These are phyloP conservation scores for Diddensiella santjacobensis DNA, from an alignment of 805 yeast genomes.

Conservation along the genomic window DNA sequence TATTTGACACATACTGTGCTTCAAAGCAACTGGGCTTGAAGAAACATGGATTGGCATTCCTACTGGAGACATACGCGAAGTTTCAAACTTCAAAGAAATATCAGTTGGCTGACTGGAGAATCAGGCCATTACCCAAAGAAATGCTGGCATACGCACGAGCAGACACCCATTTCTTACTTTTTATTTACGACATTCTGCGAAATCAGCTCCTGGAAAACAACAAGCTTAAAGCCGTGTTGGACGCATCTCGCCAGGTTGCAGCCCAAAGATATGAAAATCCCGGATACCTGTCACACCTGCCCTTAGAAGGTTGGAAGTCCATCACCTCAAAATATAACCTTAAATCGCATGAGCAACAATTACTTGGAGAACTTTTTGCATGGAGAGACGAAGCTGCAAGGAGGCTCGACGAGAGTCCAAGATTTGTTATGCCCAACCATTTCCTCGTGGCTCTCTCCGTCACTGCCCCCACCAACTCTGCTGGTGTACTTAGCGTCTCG, in stretches of 20 bases:
- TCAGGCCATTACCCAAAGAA: conserved; percentile 72
- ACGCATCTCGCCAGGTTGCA: conserved; percentile 76
- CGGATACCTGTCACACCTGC: conserved; percentile 44
- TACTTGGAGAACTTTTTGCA: conserved; percentile 58
- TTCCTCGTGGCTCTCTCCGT: conserved; percentile 59
- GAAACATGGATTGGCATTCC: conserved; percentile 75
- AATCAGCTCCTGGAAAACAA: conserved; percentile 53
- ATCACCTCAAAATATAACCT: conserved; percentile 64
- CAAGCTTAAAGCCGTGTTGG: conserved; percentile 49
- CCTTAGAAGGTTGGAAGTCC: conserved; percentile 59
- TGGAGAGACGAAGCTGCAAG: conserved; percentile 87
- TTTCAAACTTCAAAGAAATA: conserved; percentile 90
- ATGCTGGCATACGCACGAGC: conserved; percentile 88
- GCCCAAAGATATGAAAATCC: conserved; percentile 76
- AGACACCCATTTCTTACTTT: conserved; percentile 86
- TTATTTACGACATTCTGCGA: conserved; percentile 72
- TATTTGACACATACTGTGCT: conserved; percentile 93
- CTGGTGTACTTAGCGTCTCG: conserved; percentile 27
- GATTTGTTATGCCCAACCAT: conserved; percentile 82
- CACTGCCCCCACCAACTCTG: conserved; percentile 53
- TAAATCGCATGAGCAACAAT: conserved; percentile 46
- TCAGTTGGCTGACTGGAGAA: conserved; percentile 95
- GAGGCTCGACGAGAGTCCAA: conserved; percentile 73
- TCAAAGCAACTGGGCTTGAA: conserved; percentile 75
- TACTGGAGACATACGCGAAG: conserved; percentile 73